Percentiles rank a stretch among this genome's conserved stretches.
phyloP scores from a whole-genome alignment of 2,329 filamentous ascomycete genomes.

The Aureobasidium leucospermi region DNA sequence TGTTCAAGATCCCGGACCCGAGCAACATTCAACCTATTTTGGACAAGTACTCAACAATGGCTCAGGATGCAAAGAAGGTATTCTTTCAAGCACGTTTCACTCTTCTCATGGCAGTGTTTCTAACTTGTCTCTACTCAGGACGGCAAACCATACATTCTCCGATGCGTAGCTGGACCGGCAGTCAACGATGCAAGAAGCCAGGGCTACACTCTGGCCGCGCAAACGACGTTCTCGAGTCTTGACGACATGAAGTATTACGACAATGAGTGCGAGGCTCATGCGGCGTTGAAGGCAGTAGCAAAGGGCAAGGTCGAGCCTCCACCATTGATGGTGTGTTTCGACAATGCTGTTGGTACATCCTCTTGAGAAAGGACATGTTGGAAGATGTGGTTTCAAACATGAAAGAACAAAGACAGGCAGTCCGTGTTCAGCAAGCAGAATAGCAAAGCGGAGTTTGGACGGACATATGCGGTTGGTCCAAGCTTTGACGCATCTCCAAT shows the following conservation, averaged over 20 bases:
- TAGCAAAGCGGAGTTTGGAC: not conserved
- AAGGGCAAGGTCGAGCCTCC: slow-evolving; percentile 19
- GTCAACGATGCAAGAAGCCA: slow-evolving; percentile 53
- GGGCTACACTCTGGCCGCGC: slow-evolving; percentile 58
- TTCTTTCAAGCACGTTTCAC: not conserved
- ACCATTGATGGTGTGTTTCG: slow-evolving; percentile 16
- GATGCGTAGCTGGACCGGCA: slow-evolving; percentile 47
- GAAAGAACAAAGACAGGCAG: not conserved
- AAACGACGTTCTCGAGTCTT: slow-evolving; percentile 55
- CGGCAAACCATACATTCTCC: slow-evolving; percentile 62
- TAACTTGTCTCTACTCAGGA: slow-evolving; percentile 41
- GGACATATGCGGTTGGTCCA: not conserved
- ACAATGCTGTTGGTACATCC: not conserved
- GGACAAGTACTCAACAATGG: slow-evolving; percentile 38
- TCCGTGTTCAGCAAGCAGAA: too few relatives aligned
- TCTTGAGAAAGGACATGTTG: not conserved
- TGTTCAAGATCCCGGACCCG: slow-evolving; percentile 47
- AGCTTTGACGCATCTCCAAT: not conserved
- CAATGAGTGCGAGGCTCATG: slow-evolving; percentile 49
- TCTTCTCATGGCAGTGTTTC: not conserved
- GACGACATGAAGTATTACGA: slow-evolving; percentile 69
- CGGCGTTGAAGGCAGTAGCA: slow-evolving; percentile 39
- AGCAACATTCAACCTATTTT: slow-evolving; percentile 37
- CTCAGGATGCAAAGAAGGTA: slow-evolving; percentile 39
- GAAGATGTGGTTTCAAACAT: not conserved